Conservation (phyloP, 441 rosid genomes). For the Daphne laureola region DNA sequence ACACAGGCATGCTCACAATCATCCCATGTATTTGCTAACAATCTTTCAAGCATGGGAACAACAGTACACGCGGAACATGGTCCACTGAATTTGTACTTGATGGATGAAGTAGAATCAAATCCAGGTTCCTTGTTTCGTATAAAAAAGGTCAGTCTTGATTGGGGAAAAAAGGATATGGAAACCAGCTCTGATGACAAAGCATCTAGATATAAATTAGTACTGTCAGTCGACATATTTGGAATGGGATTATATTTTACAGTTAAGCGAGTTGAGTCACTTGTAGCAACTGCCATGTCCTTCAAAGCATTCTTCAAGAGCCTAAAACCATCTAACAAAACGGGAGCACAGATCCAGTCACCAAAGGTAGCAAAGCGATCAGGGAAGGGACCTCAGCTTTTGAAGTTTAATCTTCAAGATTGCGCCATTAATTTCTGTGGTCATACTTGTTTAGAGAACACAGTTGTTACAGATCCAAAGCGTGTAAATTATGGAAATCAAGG, state of each 20-base stretch:
- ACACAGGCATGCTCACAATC: conserved; percentile 85
- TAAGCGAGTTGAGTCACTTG: conserved; percentile 65
- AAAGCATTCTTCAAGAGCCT: conserved; percentile 55
- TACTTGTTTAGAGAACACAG: conserved; percentile 50
- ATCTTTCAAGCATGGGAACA: conserved; percentile 61
- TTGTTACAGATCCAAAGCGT: conserved; percentile 77
- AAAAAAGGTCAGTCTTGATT: conserved; percentile 76
- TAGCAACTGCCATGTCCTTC: conserved; percentile 64
- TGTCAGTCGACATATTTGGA: conserved; percentile 73
- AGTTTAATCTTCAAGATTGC: conserved; percentile 67
- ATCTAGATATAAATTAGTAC: conserved; percentile 54
- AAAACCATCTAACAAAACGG: conserved; percentile 42
- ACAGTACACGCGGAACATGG: conserved; percentile 82
- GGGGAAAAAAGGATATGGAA: conserved; percentile 70
- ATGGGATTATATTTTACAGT: conserved; percentile 61
- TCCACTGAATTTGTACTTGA: conserved; percentile 77
- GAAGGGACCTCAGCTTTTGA: conserved; percentile 66
- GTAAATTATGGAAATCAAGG: conserved; percentile 98
- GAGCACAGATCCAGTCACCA: conserved; percentile 34
- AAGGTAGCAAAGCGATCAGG: conserved; percentile 56
- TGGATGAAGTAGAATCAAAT: conserved; percentile 85
- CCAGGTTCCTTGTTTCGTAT: conserved; percentile 73
- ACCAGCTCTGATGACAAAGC: conserved; percentile 41
- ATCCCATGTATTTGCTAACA: conserved; percentile 80
- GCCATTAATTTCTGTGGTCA: conserved; percentile 60